Conservation (phyloP, 2,329 filamentous ascomycete genomes). For the Ophiosphaerella herpotricha region DNA sequence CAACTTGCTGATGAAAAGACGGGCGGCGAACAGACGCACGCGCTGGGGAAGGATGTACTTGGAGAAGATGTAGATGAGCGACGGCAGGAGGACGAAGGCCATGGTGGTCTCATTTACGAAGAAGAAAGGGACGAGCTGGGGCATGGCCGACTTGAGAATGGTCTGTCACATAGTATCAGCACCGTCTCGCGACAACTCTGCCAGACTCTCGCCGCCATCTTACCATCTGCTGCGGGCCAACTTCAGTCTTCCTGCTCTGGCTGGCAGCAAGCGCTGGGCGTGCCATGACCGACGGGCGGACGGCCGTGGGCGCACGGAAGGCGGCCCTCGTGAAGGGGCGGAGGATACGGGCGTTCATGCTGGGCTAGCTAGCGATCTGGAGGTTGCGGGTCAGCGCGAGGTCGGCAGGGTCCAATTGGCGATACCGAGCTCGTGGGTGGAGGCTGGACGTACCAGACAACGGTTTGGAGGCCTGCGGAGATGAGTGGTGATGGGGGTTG, state of each 20-base stretch:
- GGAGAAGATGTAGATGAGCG: constrained; percentile 51
- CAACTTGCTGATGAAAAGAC: constrained; percentile 53
- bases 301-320: constrained; percentile 44
- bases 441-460: constrained; percentile 38
- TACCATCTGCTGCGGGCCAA: constrained; percentile 43
- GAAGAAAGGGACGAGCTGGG: constrained; percentile 52
- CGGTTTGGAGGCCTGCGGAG: constrained; percentile 34
- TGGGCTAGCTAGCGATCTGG: constrained; percentile 34
- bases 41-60: constrained; percentile 51
- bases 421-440: constrained; percentile 12
- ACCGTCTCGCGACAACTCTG: background rate
- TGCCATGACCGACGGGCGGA: constrained; percentile 41
- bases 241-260: constrained; percentile 44
- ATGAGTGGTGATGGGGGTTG: constrained; percentile 43
- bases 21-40: constrained; percentile 47
- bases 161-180: constrained; percentile 35
- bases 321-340: constrained; percentile 48
- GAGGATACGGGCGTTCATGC: constrained; percentile 50
- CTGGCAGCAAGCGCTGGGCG: constrained; percentile 41
- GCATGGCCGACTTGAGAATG: constrained; percentile 50
- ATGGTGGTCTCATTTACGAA: constrained; percentile 52
- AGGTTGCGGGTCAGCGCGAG: constrained; percentile 36
- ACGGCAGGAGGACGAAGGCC: constrained; percentile 48
- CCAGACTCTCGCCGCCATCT: background rate
- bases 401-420: constrained; percentile 34